Conservation (phyloP, 1,284 basidiomycete species). For the Caloboletus inedulis region DNA sequence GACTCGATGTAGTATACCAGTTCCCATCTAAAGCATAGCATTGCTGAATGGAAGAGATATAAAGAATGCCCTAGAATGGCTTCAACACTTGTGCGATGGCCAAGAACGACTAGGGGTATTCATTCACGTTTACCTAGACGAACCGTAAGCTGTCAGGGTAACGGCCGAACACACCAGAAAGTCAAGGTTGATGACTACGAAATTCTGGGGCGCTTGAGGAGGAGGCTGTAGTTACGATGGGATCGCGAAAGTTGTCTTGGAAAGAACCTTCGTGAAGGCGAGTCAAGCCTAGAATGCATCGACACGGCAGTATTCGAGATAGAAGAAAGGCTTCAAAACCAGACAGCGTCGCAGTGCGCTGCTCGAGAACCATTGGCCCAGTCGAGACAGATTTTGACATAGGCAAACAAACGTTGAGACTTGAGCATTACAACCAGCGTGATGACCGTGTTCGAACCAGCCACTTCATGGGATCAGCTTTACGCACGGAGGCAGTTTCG, state of each 20-base stretch:
- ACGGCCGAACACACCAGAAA: background rate
- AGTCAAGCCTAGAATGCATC: background rate
- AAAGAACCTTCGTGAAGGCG: background rate
- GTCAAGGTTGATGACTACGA: background rate
- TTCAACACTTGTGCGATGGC: background rate
- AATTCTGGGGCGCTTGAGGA: background rate
- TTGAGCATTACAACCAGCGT: background rate
- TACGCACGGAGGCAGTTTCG: background rate
- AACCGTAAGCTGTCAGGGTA: too few species aligned
- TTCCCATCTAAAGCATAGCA: background rate
- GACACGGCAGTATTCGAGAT: background rate
- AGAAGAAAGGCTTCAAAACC: background rate
- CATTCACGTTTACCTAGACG: background rate
- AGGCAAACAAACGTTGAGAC: background rate
- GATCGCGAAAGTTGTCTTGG: background rate
- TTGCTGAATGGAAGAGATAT: background rate
- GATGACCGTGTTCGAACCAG: background rate
- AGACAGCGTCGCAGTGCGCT: background rate
- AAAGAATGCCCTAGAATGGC: background rate
- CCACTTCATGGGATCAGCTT: background rate
- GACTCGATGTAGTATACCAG: slow-evolving; percentile 3
- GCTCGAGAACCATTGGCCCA: background rate
- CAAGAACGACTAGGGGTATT: background rate
- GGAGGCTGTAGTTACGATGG: too few species aligned
- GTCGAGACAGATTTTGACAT: background rate